These are phyloP conservation scores for Globisporangium solare DNA, from an alignment of 352 stramenopile genomes.

Conservation along the genomic window DNA sequence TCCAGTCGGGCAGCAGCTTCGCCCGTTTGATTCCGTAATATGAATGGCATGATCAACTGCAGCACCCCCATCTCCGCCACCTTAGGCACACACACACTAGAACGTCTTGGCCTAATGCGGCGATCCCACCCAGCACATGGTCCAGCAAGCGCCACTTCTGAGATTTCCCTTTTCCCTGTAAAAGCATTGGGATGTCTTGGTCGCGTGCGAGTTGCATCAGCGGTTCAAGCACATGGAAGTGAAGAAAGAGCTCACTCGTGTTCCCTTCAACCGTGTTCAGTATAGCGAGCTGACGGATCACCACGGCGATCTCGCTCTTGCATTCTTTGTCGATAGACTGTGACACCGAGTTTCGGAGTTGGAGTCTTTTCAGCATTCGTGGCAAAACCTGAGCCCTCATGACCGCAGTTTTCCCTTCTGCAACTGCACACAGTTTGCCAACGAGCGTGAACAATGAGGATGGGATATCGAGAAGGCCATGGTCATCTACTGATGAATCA, in stretches of 20 bases:
- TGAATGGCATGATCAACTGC: slow-evolving; percentile 28
- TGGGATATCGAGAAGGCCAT: slow-evolving; percentile 46
- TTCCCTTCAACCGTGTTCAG: slow-evolving; percentile 56
- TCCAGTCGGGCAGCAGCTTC: slow-evolving; percentile 21
- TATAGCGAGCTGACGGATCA: slow-evolving; percentile 46
- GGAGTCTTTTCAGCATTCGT: slow-evolving; percentile 66
- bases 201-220: slow-evolving; percentile 26
- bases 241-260: slow-evolving; percentile 63
- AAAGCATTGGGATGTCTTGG: slow-evolving; percentile 12
- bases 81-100: slow-evolving; percentile 49
- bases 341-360: slow-evolving; percentile 26
- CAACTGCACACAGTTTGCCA: slow-evolving; percentile 53
- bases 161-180: slow-evolving; percentile 19
- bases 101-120: slow-evolving; percentile 56
- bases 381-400: slow-evolving; percentile 61
- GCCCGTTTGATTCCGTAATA: slow-evolving; percentile 11
- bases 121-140: slow-evolving; percentile 44
- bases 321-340: slow-evolving; percentile 34
- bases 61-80: slow-evolving; percentile 43
- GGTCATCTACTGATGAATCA: slow-evolving; percentile 34
- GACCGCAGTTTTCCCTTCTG: slow-evolving; percentile 47
- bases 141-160: slow-evolving; percentile 40
- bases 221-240: slow-evolving; percentile 57
- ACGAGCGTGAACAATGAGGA: slow-evolving; percentile 62
- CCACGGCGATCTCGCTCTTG: slow-evolving; percentile 61